A percentile compares a stretch with the other conserved stretches of the same genome.
Conservation (phyloP, 2,329 filamentous ascomycete genomes). For the Ceratocystis alfenasii region DNA sequence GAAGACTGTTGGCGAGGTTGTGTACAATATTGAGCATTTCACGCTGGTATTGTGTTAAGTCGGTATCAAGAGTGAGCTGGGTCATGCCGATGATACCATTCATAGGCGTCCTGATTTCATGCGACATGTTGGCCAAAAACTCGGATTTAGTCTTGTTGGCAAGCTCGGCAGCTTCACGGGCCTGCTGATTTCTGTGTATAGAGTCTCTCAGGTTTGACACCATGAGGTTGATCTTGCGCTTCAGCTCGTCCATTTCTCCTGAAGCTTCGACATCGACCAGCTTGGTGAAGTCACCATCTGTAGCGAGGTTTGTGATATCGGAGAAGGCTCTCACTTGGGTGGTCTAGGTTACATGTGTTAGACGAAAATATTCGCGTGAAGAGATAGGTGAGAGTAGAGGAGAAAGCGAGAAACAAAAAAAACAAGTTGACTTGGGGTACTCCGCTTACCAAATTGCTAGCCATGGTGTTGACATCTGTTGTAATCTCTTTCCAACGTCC, state of each 20-base stretch:
- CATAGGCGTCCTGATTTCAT: slow-evolving; percentile 95
- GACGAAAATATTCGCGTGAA: not conserved
- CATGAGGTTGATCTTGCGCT: slow-evolving; percentile 99
- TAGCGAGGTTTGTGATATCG: slow-evolving; percentile 95
- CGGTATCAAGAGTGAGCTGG: slow-evolving; percentile 85
- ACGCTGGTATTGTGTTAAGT: slow-evolving; percentile 86
- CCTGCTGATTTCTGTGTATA: slow-evolving; percentile 92
- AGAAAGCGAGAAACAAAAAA: slow-evolving; percentile 6
- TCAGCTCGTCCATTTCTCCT: slow-evolving; percentile 97
- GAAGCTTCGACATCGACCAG: slow-evolving; percentile 94
- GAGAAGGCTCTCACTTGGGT: slow-evolving; percentile 96
- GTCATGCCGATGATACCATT: slow-evolving; percentile 99
- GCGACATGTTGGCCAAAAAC: slow-evolving; percentile 97
- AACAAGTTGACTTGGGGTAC: not conserved
- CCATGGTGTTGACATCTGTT: slow-evolving; percentile 91
- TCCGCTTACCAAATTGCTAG: slow-evolving; percentile 45
- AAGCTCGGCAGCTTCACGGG: slow-evolving; percentile 87
- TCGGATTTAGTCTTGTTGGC: slow-evolving; percentile 98
- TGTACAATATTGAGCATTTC: slow-evolving; percentile 99
- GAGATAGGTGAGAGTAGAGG: slow-evolving; percentile 24
- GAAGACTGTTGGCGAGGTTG: slow-evolving; percentile 84
- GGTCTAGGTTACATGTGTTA: slow-evolving; percentile 44
- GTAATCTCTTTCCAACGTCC: slow-evolving; percentile 98
- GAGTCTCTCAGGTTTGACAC: slow-evolving; percentile 89
- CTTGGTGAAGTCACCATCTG: slow-evolving; percentile 93